Percentiles rank a stretch among this genome's conserved stretches.
Conservation (phyloP, 257 asterid species). For the Nyctanthes arbortristis region DNA sequence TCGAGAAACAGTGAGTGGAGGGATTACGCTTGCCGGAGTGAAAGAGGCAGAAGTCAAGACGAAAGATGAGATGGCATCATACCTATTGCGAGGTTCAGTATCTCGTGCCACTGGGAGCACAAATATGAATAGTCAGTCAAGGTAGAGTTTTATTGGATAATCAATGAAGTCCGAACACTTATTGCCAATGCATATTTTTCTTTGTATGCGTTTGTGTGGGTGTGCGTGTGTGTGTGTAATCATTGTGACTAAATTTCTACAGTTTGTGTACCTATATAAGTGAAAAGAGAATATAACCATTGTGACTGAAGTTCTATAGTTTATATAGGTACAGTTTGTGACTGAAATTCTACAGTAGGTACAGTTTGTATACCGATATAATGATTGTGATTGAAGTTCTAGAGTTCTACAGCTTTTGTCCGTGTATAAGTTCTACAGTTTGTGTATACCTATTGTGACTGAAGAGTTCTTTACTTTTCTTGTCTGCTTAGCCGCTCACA, state of each 20-base stretch:
- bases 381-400: background rate
- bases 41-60: conserved; percentile 91
- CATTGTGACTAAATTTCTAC: background rate
- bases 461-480: conserved; percentile 14
- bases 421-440: background rate
- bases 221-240: background rate
- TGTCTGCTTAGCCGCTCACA: conserved; percentile 73
- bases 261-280: background rate
- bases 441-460: background rate
- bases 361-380: background rate
- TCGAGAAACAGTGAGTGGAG: conserved; percentile 84
- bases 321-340: background rate
- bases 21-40: conserved; percentile 92
- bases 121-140: conserved; percentile 94
- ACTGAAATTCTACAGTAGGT: background rate
- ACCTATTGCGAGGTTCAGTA: conserved; percentile 76
- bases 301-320: background rate
- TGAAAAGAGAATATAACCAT: background rate
- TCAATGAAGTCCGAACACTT: background rate
- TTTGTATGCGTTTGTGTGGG: background rate
- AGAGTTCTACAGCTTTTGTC: background rate
- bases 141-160: conserved; percentile 39
- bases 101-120: conserved; percentile 98
- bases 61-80: conserved; percentile 90
- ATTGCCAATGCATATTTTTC: background rate